Evolutionary conservation across 768 basidiomycete species (phyloP).

Genomic region (Boletus rubroflammeus): DNA sequence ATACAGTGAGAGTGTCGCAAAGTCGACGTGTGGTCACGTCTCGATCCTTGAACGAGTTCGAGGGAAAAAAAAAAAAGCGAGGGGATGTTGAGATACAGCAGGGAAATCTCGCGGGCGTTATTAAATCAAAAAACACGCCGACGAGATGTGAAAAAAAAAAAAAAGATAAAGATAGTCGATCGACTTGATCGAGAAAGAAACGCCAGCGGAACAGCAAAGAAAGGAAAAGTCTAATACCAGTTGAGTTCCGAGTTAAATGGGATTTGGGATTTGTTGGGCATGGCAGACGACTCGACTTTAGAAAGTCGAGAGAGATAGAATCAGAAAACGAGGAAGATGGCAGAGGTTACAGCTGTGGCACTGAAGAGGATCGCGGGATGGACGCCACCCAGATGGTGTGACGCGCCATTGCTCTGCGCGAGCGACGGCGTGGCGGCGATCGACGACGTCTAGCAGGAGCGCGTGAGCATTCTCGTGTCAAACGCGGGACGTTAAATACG

Average conservation of each 20-base stretch:
- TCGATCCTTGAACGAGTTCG: slow-evolving; percentile 1
- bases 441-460: background rate
- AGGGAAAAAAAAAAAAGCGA: background rate
- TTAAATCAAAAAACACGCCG: background rate
- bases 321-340: slow-evolving; percentile 2
- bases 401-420: slow-evolving; percentile 11
- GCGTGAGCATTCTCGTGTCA: background rate
- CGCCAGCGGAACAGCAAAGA: background rate
- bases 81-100: background rate
- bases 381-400: slow-evolving; percentile 5
- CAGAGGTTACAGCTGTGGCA: background rate
- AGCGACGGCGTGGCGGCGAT: background rate
- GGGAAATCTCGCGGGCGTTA: background rate
- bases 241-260: too few relatives aligned
- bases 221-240: background rate
- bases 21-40: background rate
- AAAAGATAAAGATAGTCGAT: too few relatives aligned
- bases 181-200: background rate
- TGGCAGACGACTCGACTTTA: background rate
- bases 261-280: background rate
- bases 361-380: slow-evolving; percentile 2
- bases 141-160: background rate
- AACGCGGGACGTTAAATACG: background rate
- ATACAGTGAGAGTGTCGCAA: background rate
- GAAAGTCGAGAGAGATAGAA: background rate